Conservation (phyloP, 192 early-diverging fungal species). For the Rhizophagus sp. region DNA sequence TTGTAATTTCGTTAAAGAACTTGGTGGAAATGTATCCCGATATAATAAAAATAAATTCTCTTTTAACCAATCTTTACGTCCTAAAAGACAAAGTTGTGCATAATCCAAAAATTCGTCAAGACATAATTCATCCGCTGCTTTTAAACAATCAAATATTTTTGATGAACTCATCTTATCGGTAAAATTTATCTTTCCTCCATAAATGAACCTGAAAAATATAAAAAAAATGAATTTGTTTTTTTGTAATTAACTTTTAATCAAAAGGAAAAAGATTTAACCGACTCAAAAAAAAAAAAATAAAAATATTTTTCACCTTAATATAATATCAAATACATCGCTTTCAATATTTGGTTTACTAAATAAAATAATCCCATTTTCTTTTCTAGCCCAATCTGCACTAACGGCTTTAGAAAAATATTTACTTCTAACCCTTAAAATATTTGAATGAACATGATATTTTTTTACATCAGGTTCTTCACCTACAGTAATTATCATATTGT, state of each 20-base stretch:
- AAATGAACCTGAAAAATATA: background rate
- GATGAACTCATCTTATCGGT: background rate
- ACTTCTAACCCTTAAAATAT: conserved; percentile 1
- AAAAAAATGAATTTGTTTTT: background rate
- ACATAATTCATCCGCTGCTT: conserved; percentile 10
- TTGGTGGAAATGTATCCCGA: background rate
- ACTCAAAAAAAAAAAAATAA: background rate
- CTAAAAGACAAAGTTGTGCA: background rate
- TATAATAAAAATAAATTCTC: conserved; percentile 1
- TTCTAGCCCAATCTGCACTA: conserved; percentile 1
- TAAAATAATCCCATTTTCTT: conserved; percentile 3
- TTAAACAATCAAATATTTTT: conserved; percentile 18
- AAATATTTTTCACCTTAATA: background rate
- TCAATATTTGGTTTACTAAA: conserved; percentile 23
- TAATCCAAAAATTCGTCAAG: conserved; percentile 6
- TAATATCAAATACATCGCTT: conserved; percentile 11
- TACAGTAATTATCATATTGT: conserved; percentile 15
- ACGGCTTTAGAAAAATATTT: conserved; percentile 14
- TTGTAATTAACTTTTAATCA: background rate
- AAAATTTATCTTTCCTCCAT: conserved; percentile 4
- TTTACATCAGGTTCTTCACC: background rate
- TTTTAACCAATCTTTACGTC: conserved; percentile 4
- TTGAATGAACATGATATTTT: background rate
- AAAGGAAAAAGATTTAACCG: background rate
- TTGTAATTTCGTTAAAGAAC: conserved; percentile 19